phyloP scores from a whole-genome alignment of 78 protist genomes.

The Creolimax fragrantissima region DNA sequence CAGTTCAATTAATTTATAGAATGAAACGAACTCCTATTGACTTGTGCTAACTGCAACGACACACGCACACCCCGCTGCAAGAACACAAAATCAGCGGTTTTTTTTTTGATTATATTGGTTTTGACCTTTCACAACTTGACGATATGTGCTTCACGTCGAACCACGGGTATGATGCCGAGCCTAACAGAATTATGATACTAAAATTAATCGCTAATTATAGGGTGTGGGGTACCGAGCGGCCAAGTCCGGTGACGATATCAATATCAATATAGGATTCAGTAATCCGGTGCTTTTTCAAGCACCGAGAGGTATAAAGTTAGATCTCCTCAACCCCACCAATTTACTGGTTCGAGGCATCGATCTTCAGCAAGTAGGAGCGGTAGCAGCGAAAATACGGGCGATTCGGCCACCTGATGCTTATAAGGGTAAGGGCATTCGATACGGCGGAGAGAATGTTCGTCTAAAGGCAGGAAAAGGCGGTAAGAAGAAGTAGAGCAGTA shows the following conservation, averaged over 20 bases:
- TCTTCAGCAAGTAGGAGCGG: background rate
- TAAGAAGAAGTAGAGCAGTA: background rate
- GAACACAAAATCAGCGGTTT: too few species aligned
- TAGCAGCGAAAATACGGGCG: background rate
- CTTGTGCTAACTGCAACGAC: too few species aligned
- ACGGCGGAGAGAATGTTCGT: background rate
- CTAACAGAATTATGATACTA: too few species aligned
- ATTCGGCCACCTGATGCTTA: constrained; percentile 13
- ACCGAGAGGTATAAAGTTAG: background rate
- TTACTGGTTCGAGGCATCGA: constrained; percentile 4
- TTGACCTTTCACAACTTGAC: too few species aligned
- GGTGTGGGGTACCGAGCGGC: constrained; percentile 2
- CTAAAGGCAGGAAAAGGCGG: background rate
- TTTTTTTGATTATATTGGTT: too few species aligned
- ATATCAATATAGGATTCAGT: background rate
- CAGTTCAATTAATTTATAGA: too few species aligned
- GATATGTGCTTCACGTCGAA: too few species aligned
- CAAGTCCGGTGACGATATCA: background rate
- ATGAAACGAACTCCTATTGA: too few species aligned
- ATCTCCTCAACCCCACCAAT: background rate
- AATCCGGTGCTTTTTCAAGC: background rate
- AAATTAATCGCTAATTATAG: too few species aligned
- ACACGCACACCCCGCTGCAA: too few species aligned
- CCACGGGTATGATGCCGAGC: too few species aligned
- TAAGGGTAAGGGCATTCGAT: constrained; percentile 24